Percentiles rank a stretch among this genome's conserved stretches.
phyloP scores from a whole-genome alignment of 768 basidiomycete species.

The Clitopilus passeckerianus region DNA sequence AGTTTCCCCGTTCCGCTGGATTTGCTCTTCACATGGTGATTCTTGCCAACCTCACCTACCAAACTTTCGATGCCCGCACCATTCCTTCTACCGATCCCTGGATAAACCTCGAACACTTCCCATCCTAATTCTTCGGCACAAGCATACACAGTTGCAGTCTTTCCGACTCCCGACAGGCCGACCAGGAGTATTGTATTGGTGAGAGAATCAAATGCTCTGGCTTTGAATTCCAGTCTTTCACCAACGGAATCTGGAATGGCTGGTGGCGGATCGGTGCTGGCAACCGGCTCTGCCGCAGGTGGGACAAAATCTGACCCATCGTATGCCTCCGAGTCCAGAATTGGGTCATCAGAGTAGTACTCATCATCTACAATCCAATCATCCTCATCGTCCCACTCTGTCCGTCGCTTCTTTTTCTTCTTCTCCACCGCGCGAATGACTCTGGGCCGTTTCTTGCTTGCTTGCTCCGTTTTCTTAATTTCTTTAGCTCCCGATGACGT shows the following conservation, averaged over 20 bases:
- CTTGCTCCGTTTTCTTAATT: conserved; percentile 11
- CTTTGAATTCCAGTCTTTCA: background rate
- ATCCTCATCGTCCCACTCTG: conserved; percentile 53
- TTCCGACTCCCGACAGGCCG: conserved; percentile 84
- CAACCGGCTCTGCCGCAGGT: background rate
- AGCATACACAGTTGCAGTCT: conserved; percentile 90
- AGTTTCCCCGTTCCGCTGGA: conserved; percentile 4
- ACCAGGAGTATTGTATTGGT: conserved; percentile 83
- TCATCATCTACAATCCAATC: conserved; percentile 52
- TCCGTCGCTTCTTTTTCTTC: conserved; percentile 57
- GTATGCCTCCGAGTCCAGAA: conserved; percentile 6
- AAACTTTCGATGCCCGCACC: conserved; percentile 73
- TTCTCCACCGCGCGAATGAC: conserved; percentile 48
- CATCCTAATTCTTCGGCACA: conserved; percentile 92
- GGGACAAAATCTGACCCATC: background rate
- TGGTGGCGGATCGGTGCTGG: background rate
- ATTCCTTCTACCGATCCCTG: conserved; percentile 88
- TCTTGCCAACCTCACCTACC: conserved; percentile 91
- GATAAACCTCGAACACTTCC: conserved; percentile 96
- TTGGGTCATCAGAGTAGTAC: conserved; percentile 14
- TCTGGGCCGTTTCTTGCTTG: conserved; percentile 50
- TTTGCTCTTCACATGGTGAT: conserved; percentile 67
- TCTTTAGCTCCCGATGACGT: conserved; percentile 20
- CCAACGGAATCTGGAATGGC: conserved; percentile 1
- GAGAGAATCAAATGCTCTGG: conserved; percentile 38